Base-by-base conservation (phyloP, 139 green algal genomes). In the Chlamydomonas incerta region DNA sequence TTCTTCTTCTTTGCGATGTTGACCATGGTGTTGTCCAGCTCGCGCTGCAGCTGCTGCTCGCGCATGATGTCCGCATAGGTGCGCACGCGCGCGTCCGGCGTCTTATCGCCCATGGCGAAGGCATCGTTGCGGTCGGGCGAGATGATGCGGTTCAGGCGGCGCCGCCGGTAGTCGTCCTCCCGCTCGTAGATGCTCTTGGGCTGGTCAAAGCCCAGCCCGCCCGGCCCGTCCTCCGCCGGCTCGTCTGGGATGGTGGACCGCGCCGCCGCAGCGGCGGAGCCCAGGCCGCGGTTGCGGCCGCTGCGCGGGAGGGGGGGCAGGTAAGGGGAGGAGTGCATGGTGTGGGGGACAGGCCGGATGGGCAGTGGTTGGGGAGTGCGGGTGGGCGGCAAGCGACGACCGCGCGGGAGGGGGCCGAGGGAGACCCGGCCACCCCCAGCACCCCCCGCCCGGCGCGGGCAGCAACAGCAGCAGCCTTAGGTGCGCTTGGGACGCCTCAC, bases 61-160 rank as follows among this genome's bases (percentile, higher is more conserved):
- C 90, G 88, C 93, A 99, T 97, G 14, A 97, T 92, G 76, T 99
- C 97, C 13, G 94, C 97, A 76, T 99, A 99, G 10, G 93, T 99
- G 41, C 92, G 88, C 46, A 96, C 91, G n/a, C 90, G 74, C 10
- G 92, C 87, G 68, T 96, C 95, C 66, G 96, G 95, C 29, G 94
- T 96, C 82, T 96, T 94, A 83, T 98, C 93, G 15, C 95, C 95
- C 94, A 96, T 96, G 34, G 89, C 91, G 87, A 98, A 99, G 0
- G 97, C 93, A 77, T 99, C 97, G 66, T 96, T 95, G n/a, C 97
- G 91, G 24, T 94, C 92, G 1, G 97, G 97, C 14, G 96, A 98
- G 21, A 99, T 92, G 72, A 95, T 93, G 69, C 96, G 94, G 63
- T 95, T 90, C 81, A 98, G 86, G 33, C 96, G 89, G 17, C 96